phyloP scores from a whole-genome alignment of 164 flowering plant species.

The Tetracentron sinense region DNA sequence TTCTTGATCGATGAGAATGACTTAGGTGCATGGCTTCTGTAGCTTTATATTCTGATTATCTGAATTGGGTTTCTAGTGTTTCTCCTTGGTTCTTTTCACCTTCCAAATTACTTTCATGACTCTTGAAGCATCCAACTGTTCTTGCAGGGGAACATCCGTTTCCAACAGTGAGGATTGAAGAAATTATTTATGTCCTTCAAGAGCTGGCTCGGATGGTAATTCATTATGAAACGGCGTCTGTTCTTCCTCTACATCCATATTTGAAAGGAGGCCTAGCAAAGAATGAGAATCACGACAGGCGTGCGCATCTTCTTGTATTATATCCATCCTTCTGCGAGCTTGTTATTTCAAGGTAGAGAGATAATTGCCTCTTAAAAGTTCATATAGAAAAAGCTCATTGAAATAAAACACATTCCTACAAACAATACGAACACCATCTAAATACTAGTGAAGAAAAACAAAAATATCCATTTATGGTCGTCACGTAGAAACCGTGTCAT shows the following conservation, averaged over 20 bases:
- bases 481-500: neutral
- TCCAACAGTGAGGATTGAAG: constrained; percentile 76
- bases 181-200: constrained; percentile 63
- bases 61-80: neutral
- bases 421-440: neutral
- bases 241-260: constrained; percentile 54
- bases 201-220: constrained; percentile 61
- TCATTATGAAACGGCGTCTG: constrained; percentile 61
- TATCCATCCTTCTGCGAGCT: constrained; percentile 86
- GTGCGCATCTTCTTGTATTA: constrained; percentile 69
- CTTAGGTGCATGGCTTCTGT: constrained; percentile 40
- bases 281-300: constrained; percentile 33
- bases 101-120: neutral
- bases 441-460: neutral
- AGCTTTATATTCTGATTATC: neutral
- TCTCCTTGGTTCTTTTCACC: neutral
- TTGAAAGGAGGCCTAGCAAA: constrained; percentile 41
- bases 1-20: constrained; percentile 70
- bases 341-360: constrained; percentile 68
- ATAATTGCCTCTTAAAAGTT: neutral
- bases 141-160: constrained; percentile 65
- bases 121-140: constrained; percentile 7
- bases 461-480: neutral
- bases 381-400: neutral
- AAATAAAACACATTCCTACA: neutral